These are phyloP conservation scores for Cyathus striatus DNA, from an alignment of 768 basidiomycete genomes.

Conservation along the genomic window DNA sequence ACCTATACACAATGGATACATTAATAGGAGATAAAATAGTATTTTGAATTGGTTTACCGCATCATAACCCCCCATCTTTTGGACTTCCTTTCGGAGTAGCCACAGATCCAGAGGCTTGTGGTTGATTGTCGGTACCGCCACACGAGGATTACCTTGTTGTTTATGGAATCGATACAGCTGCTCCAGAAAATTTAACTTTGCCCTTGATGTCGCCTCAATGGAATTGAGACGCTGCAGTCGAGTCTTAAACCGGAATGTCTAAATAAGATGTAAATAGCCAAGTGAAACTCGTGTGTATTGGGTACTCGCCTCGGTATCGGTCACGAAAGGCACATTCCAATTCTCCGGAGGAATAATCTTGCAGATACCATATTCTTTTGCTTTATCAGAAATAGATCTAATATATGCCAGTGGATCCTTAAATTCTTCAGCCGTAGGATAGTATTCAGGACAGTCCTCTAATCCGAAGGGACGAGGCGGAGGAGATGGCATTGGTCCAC, in stretches of 20 bases:
- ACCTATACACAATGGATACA: conserved; percentile 48
- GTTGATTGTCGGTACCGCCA: conserved; percentile 92
- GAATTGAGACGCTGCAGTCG: conserved; percentile 92
- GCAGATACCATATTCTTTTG: conserved; percentile 81
- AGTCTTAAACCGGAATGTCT: conserved; percentile 95
- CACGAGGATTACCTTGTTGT: conserved; percentile 87
- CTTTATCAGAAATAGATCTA: conserved; percentile 67
- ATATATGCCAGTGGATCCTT: conserved; percentile 94
- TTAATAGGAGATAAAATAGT: conserved; percentile 3
- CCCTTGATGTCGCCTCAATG: conserved; percentile 94
- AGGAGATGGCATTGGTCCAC: conserved; percentile 27
- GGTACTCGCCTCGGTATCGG: conserved; percentile 81
- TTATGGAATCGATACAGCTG: conserved; percentile 96
- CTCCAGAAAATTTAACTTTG: conserved; percentile 95
- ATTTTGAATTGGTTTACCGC: conserved; percentile 45
- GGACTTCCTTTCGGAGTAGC: conserved; percentile 89
- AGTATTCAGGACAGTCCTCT: conserved; percentile 84
- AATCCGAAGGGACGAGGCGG: conserved; percentile 78
- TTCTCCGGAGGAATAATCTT: conserved; percentile 91
- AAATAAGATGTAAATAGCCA: conserved; percentile 35
- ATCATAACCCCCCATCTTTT: conserved; percentile 83
- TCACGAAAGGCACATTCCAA: conserved; percentile 96
- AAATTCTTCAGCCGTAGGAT: conserved; percentile 88
- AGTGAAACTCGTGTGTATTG: conserved; percentile 11
- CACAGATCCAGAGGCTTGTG: conserved; percentile 91